A percentile compares a stretch with the other conserved stretches of the same genome.
Evolutionary conservation across 2,329 filamentous ascomycete species (phyloP).

Genomic region (Cordyceps militaris): DNA sequence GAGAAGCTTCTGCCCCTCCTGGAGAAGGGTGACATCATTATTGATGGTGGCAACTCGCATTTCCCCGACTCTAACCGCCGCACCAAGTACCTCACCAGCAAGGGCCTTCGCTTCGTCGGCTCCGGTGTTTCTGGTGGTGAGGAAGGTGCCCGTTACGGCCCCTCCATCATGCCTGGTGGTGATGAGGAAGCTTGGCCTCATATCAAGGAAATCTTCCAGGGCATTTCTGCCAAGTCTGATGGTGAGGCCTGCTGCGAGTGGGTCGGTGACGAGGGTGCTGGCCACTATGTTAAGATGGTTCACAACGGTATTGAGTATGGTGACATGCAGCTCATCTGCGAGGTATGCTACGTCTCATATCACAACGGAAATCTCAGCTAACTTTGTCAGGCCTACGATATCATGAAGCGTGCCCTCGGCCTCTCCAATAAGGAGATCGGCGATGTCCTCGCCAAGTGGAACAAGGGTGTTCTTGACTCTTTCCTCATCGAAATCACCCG

Average conservation of each 20-base stretch:
- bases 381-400: slow-evolving; percentile 80
- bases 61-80: slow-evolving; percentile 95
- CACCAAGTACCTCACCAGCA: slow-evolving; percentile 74
- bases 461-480: slow-evolving; percentile 95
- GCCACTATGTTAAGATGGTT: slow-evolving; percentile 99
- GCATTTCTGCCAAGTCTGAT: slow-evolving; percentile 95
- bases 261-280: slow-evolving; percentile 98
- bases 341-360: slow-evolving; percentile 49
- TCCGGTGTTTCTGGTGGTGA: slow-evolving; percentile 98
- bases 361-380: neutral
- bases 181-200: slow-evolving; percentile 96
- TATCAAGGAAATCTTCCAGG: slow-evolving; percentile 99
- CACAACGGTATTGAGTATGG: slow-evolving; percentile 99
- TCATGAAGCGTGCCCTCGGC: slow-evolving; percentile 96
- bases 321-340: slow-evolving; percentile 99
- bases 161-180: slow-evolving; percentile 97
- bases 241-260: slow-evolving; percentile 98
- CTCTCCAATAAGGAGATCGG: slow-evolving; percentile 90
- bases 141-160: slow-evolving; percentile 96
- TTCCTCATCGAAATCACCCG: slow-evolving; percentile 99
- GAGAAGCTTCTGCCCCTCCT: slow-evolving; percentile 82
- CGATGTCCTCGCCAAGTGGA: slow-evolving; percentile 91
- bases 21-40: slow-evolving; percentile 91
- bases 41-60: slow-evolving; percentile 93
- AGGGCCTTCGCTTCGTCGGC: slow-evolving; percentile 94